Percentiles rank a stretch among this genome's conserved stretches.
Evolutionary conservation across 306 rosid species (phyloP).

Genomic region (Biancaea sappan): DNA sequence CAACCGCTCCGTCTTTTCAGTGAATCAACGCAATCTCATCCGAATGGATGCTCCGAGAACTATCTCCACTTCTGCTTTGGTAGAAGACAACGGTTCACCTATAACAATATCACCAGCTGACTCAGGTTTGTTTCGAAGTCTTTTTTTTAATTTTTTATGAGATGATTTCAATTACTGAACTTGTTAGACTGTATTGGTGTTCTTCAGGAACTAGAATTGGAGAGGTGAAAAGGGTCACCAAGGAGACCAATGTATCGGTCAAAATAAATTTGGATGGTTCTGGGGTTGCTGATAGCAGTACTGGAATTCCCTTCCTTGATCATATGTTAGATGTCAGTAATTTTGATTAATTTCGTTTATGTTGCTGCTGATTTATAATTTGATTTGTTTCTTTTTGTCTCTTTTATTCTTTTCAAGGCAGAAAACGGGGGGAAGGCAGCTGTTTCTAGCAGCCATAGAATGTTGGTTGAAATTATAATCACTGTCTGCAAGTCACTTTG

Average conservation of each 20-base stretch:
- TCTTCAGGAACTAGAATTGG: constrained; percentile 70
- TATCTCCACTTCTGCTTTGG: constrained; percentile 45
- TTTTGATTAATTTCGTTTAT: constrained; percentile 13
- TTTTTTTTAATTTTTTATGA: background rate
- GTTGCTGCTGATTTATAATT: background rate
- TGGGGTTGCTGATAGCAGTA: constrained; percentile 69
- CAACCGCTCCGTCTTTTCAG: constrained; percentile 32
- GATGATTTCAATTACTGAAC: background rate
- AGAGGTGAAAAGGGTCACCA: constrained; percentile 80
- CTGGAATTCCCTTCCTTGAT: constrained; percentile 93
- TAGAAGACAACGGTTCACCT: constrained; percentile 45
- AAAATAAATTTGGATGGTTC: constrained; percentile 84
- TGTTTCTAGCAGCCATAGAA: background rate
- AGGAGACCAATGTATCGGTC: constrained; percentile 79
- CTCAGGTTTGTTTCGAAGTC: constrained; percentile 43
- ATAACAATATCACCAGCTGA: constrained; percentile 35
- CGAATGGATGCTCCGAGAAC: constrained; percentile 33
- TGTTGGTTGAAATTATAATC: background rate
- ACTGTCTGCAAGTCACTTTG: background rate
- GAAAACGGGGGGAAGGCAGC: background rate
- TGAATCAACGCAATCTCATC: constrained; percentile 34
- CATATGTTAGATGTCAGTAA: constrained; percentile 92
- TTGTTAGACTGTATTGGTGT: constrained; percentile 9
- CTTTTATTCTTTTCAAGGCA: background rate
- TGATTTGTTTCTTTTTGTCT: background rate